phyloP scores from a whole-genome alignment of 345 rosid species.

The Salix purpurea region DNA sequence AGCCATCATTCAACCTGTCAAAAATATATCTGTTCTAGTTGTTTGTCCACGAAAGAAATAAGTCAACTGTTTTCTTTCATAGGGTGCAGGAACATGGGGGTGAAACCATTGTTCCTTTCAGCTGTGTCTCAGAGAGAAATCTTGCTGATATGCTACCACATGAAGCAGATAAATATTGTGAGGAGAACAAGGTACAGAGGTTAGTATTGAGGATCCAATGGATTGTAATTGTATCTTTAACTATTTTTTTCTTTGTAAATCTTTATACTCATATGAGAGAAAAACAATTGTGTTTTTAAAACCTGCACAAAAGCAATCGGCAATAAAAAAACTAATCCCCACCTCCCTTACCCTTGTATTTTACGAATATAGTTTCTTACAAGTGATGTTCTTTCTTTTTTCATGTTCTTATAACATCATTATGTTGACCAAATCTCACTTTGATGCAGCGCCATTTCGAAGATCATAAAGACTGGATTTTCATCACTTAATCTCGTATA shows the following conservation, averaged over 20 bases:
- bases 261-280: background rate
- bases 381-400: no score
- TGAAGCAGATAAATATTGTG: conserved; percentile 84
- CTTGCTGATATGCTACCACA: conserved; percentile 75
- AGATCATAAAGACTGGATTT: conserved; percentile 96
- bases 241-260: background rate
- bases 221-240: background rate
- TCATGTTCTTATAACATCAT: background rate
- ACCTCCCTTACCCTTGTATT: no score
- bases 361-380: background rate
- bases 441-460: conserved; percentile 72
- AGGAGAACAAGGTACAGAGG: conserved; percentile 95
- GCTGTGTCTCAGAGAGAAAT: conserved; percentile 68
- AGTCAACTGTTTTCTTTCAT: conserved; percentile 11
- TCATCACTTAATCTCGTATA: conserved; percentile 91
- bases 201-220: conserved; percentile 29
- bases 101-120: conserved; percentile 89
- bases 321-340: no score
- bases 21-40: no score
- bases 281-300: background rate
- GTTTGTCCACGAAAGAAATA: background rate
- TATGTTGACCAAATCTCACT: background rate
- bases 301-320: background rate
- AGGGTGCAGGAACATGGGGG: conserved; percentile 99
- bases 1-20: no score